Percentiles rank a stretch among this genome's conserved stretches.
Conservation (phyloP, 139 green algal species). For the Chlamydomonas applanata region DNA sequence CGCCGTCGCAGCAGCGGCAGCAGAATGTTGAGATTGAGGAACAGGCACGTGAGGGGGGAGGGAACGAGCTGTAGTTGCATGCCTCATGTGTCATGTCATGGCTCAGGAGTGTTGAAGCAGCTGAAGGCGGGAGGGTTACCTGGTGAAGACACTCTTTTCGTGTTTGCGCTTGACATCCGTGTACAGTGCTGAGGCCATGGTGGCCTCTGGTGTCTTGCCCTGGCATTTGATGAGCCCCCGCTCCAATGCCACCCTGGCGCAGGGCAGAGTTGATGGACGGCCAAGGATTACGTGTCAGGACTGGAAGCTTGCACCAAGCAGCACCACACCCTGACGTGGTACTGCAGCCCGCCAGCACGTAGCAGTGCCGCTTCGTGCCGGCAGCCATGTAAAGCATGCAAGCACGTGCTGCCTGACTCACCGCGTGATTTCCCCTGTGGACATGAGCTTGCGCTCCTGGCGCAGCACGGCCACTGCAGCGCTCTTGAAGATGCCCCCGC, state of each 20-base stretch:
- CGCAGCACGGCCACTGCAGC: conserved; percentile 73
- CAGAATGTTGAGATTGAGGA: too few relatives aligned
- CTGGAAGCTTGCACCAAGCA: neutral
- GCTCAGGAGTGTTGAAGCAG: neutral
- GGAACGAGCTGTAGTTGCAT: too few relatives aligned
- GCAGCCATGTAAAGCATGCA: neutral
- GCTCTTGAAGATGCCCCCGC: conserved; percentile 78
- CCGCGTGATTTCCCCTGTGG: conserved; percentile 63
- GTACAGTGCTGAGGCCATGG: conserved; percentile 84
- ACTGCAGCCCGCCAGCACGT: too few relatives aligned
- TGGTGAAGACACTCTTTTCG: conserved; percentile 51
- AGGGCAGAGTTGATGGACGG: neutral
- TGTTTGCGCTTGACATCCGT: conserved; percentile 82
- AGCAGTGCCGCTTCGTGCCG: neutral
- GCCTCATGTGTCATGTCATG: neutral
- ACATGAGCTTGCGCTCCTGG: conserved; percentile 69
- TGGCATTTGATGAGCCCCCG: conserved; percentile 63
- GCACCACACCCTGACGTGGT: neutral
- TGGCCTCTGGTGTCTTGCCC: conserved; percentile 83
- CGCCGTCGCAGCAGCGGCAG: too few relatives aligned
- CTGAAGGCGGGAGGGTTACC: neutral
- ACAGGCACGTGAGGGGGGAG: too few relatives aligned
- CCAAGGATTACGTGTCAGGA: neutral
- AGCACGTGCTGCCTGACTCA: conserved; percentile 19
- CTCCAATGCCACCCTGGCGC: conserved; percentile 58